These are phyloP conservation scores for Thermothielavioides terrestris DNA, from an alignment of 495 filamentous ascomycete species.

Conservation along the genomic window DNA sequence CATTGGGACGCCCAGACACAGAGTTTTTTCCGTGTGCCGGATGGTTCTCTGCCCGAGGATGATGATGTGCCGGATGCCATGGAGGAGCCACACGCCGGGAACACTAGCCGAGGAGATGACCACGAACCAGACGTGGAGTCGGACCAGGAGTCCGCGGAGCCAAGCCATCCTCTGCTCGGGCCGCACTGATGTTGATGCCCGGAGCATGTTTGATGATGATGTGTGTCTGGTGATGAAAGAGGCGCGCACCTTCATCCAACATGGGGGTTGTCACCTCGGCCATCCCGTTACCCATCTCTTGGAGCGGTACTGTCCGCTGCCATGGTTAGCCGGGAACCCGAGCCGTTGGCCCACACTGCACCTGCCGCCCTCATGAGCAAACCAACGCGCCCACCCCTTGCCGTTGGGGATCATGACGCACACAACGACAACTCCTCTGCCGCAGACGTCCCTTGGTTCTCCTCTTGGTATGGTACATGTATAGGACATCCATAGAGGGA, in stretches of 20 bases:
- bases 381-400: no score
- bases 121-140: not conserved
- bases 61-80: no score
- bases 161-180: constrained; percentile 12
- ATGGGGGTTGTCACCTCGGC: not conserved
- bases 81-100: not conserved
- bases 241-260: not conserved
- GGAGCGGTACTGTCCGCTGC: no score
- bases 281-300: not conserved
- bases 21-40: constrained; percentile 8
- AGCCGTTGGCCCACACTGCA: no score
- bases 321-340: no score
- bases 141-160: not conserved
- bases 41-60: not conserved
- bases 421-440: no score
- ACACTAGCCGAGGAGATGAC: not conserved
- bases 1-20: constrained; percentile 17
- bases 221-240: not conserved
- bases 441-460: no score
- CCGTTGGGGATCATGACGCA: no score
- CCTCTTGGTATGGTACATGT: no score
- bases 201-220: not conserved
- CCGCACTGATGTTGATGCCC: not conserved
- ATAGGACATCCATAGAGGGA: no score
- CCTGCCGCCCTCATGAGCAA: no score